phyloP scores from a whole-genome alignment of 345 rosid species.

The Eutrema heterophyllum region DNA sequence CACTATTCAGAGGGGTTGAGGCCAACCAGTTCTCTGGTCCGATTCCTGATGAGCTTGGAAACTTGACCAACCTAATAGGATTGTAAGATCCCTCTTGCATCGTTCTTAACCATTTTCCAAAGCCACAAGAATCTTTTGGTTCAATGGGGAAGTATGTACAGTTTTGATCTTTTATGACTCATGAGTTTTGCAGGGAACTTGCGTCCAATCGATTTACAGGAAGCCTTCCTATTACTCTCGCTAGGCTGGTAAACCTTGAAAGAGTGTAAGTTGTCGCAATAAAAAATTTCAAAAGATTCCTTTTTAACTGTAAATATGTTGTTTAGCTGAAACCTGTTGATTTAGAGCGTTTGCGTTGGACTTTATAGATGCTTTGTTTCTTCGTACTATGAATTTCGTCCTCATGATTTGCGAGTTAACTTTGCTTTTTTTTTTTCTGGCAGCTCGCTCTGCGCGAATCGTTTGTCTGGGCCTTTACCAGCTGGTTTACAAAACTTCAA shows the following conservation, averaged over 20 bases:
- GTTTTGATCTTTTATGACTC: background rate
- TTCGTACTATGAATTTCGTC: background rate
- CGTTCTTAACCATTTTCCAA: background rate
- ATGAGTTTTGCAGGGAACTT: slow-evolving; percentile 30
- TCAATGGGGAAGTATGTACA: background rate
- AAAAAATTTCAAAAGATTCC: background rate
- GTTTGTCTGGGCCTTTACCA: slow-evolving; percentile 47
- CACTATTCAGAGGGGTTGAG: slow-evolving; percentile 49
- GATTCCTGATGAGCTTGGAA: slow-evolving; percentile 46
- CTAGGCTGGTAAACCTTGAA: slow-evolving; percentile 24
- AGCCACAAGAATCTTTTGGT: background rate
- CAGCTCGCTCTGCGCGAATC: slow-evolving; percentile 45
- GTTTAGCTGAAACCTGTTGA: too few relatives aligned
- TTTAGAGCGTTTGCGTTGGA: too few relatives aligned
- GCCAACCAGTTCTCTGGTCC: slow-evolving; percentile 46
- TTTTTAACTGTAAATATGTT: background rate
- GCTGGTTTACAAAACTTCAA: slow-evolving; percentile 38
- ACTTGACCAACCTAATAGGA: slow-evolving; percentile 32
- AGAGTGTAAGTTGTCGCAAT: background rate
- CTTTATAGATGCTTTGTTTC: too few relatives aligned
- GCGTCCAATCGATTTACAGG: slow-evolving; percentile 39
- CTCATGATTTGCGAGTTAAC: background rate
- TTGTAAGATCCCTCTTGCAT: slow-evolving; percentile 30
- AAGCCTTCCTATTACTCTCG: slow-evolving; percentile 33
- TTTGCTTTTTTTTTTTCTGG: background rate